A percentile compares a stretch with the other conserved stretches of the same genome.
Conservation (phyloP, 2,329 filamentous ascomycete genomes). For the Lojkania enalia region DNA sequence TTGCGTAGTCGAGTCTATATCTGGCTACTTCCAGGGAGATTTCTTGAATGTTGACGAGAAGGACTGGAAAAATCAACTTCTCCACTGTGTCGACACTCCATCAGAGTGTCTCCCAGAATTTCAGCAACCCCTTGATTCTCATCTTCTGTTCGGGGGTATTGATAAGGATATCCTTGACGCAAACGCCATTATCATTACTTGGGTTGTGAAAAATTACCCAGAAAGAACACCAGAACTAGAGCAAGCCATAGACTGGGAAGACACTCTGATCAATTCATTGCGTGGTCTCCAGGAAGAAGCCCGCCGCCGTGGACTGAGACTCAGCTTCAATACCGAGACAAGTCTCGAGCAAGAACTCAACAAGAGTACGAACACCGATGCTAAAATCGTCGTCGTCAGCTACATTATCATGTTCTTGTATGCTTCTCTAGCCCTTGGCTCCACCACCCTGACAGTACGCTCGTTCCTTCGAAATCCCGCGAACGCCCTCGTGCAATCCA, state of each 20-base stretch:
- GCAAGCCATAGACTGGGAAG: constrained; percentile 87
- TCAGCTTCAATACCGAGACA: constrained; percentile 95
- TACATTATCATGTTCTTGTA: constrained; percentile 99
- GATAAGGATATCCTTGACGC: constrained; percentile 69
- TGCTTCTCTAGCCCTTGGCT: constrained; percentile 88
- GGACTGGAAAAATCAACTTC: constrained; percentile 73
- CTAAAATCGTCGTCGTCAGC: constrained; percentile 93
- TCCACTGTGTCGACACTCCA: constrained; percentile 75
- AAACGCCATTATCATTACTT: constrained; percentile 82
- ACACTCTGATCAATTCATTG: constrained; percentile 72
- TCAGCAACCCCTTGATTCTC: constrained; percentile 82
- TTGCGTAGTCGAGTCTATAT: constrained; percentile 92
- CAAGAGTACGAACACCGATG: constrained; percentile 97
- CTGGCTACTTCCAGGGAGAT: constrained; percentile 79
- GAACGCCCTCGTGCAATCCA: constrained; percentile 87
- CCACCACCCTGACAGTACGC: constrained; percentile 75
- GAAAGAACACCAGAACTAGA: constrained; percentile 72
- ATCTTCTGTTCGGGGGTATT: constrained; percentile 84
- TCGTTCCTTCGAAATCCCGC: constrained; percentile 81
- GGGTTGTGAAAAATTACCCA: constrained; percentile 87
- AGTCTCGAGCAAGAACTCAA: constrained; percentile 95
- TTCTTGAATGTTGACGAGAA: constrained; percentile 63
- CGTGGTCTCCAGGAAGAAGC: constrained; percentile 82
- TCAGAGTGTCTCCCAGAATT: constrained; percentile 84
- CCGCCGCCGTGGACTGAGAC: constrained; percentile 71